Base-by-base conservation (phyloP, 1,284 basidiomycete genomes). In the Retiboletus flavoniger region DNA sequence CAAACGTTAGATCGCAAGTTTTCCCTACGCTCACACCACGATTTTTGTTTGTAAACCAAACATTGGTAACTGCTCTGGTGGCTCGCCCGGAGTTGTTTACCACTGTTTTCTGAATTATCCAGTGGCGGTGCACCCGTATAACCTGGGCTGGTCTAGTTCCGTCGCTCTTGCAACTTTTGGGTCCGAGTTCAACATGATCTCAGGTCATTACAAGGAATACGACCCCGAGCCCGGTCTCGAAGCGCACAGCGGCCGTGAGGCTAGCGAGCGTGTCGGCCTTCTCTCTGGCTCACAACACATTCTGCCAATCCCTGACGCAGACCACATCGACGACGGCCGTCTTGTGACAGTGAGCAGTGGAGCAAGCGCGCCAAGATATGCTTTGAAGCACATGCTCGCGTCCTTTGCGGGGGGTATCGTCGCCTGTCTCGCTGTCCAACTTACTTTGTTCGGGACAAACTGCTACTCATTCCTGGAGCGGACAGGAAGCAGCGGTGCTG, bases 381-480 rank as follows among this genome's bases (percentile, higher is more conserved):
- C 55, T 7, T 43, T 66, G 35, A 64, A 55, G 10, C 60, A 69
- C 40, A 10, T 72, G 4, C 7, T 66, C 3, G 56, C n/a, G 2
- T 68, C 71, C 17, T 69, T 69, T 55, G 54, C 35, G 3, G 66
- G 59, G 3, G 71, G 67, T 40, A 36, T 71, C 19, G 45, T 26
- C 11, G 53, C 54, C 1, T 69, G 71, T 54, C 54, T 72, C 11
- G 59, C 53, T 17, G 48, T 63, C 19, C 69, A 72, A 34, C 43
- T 69, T 14, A 54, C 60, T 1, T 29, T 69, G 19, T 72, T 58
- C 9, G 64, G 66, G 9, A 19, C 43, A 5, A 39, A 39, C 11
- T 70, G 58, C 40, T 57, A 51, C 36, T 47, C 51, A 19, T 28
- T 17, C 11, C 38, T 21, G 6, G 47, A 3, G 11, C 32, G 40